These are phyloP conservation scores for Blastobotrys arbuscula DNA, from an alignment of 1,139 yeast genomes.

Conservation along the genomic window DNA sequence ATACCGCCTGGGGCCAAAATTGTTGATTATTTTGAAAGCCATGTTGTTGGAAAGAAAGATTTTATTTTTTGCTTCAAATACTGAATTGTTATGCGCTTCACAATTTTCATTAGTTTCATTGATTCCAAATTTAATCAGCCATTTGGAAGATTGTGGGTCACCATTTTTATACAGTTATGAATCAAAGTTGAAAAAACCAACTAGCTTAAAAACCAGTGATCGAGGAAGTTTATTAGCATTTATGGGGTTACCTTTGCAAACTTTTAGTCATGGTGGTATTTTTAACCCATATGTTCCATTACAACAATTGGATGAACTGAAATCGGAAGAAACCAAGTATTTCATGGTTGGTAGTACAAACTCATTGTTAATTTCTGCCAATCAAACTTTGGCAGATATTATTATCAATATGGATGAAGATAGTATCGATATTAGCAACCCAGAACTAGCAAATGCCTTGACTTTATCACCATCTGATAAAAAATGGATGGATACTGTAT, in stretches of 20 bases:
- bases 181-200: slow-evolving; percentile 49
- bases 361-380: slow-evolving; percentile 67
- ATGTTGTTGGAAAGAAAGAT: slow-evolving; percentile 67
- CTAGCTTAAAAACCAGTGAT: slow-evolving; percentile 72
- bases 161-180: slow-evolving; percentile 61
- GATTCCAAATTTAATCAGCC: slow-evolving; percentile 70
- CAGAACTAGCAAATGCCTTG: slow-evolving; percentile 41
- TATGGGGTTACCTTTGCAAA: slow-evolving; percentile 81
- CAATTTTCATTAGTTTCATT: slow-evolving; percentile 62
- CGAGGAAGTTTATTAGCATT: slow-evolving; percentile 70
- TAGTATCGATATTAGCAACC: slow-evolving; percentile 44
- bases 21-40: slow-evolving; percentile 70
- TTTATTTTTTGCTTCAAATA: slow-evolving; percentile 67
- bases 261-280: slow-evolving; percentile 80
- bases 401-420: slow-evolving; percentile 48
- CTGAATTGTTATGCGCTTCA: slow-evolving; percentile 72
- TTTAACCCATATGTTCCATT: slow-evolving; percentile 91
- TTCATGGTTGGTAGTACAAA: slow-evolving; percentile 88
- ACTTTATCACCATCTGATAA: slow-evolving; percentile 61
- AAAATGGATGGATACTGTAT: slow-evolving; percentile 56
- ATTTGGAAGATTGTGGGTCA: slow-evolving; percentile 73
- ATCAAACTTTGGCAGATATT: slow-evolving; percentile 51
- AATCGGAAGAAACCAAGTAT: slow-evolving; percentile 50
- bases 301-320: slow-evolving; percentile 78
- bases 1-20: slow-evolving; percentile 51